Conservation (phyloP, 345 rosid genomes). For the Eutrema heterophyllum region DNA sequence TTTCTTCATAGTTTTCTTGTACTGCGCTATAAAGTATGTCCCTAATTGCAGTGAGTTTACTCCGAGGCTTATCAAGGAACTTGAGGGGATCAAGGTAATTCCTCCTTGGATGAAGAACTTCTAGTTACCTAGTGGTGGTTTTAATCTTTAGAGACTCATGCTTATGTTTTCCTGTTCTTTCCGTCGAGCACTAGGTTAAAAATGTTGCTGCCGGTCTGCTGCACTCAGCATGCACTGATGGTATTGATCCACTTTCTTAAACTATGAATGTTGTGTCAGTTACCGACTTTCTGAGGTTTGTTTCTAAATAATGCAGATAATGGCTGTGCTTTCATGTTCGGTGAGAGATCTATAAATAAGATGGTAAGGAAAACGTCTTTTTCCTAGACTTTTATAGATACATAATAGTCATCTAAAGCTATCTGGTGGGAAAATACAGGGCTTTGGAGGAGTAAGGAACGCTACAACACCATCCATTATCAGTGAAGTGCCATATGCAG, state of each 20-base stretch:
- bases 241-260: constrained; percentile 35
- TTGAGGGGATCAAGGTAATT: constrained; percentile 76
- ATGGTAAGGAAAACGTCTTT: constrained; percentile 37
- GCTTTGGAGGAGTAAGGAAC: constrained; percentile 45
- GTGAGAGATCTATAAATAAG: constrained; percentile 51
- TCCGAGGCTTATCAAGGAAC: constrained; percentile 87
- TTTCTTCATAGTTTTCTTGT: constrained; percentile 15
- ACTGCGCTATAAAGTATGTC: constrained; percentile 15
- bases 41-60: constrained; percentile 72
- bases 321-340: constrained; percentile 77
- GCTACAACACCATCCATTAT: constrained; percentile 55
- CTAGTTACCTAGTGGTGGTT: not conserved
- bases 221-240: constrained; percentile 85
- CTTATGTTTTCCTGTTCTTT: constrained; percentile 25
- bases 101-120: not conserved
- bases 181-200: constrained; percentile 45
- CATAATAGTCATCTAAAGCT: not conserved
- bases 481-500: constrained; percentile 52
- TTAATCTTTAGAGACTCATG: constrained; percentile 1
- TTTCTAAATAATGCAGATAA: constrained; percentile 49
- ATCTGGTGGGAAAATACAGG: constrained; percentile 36
- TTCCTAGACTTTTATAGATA: not conserved
- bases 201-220: constrained; percentile 84
- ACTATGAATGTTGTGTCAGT: not conserved
- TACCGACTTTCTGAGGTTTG: constrained; percentile 15